Percentiles rank a stretch among this genome's conserved stretches.
Conservation (phyloP, 257 asterid genomes). For the Solanum paucissectum region DNA sequence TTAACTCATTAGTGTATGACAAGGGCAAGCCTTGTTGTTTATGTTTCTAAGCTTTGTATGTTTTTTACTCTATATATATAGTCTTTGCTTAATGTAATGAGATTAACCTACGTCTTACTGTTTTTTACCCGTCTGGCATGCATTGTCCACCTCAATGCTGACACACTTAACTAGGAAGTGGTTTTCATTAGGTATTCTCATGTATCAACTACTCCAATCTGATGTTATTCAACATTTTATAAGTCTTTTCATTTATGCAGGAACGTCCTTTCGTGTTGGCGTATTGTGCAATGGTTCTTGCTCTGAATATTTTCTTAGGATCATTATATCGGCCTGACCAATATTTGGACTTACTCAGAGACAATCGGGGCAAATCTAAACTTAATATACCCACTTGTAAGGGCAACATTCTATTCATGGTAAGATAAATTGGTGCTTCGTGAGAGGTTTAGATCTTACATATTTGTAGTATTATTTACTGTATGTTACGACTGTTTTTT, state of each 20-base stretch:
- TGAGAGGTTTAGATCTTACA: background rate
- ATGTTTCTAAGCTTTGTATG: background rate
- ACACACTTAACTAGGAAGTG: background rate
- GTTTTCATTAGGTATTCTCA: background rate
- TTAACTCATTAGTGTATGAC: too few relatives aligned
- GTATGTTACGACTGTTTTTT: background rate
- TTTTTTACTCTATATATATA: background rate
- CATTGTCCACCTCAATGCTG: background rate
- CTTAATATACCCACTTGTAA: conserved; percentile 6
- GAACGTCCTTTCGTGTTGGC: conserved; percentile 11
- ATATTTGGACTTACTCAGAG: conserved; percentile 18
- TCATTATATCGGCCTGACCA: conserved; percentile 9
- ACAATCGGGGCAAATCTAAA: conserved; percentile 7
- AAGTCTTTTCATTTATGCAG: background rate
- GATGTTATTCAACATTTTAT: background rate
- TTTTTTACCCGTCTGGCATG: background rate
- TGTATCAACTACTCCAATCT: background rate
- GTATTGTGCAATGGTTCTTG: conserved; percentile 11
- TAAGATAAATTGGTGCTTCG: background rate
- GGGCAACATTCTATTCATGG: conserved; percentile 17
- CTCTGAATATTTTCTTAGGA: conserved; percentile 9
- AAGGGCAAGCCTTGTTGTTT: too few relatives aligned
- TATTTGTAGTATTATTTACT: background rate
- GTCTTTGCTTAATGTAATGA: background rate
- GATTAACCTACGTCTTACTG: background rate